Percentiles rank a stretch among this genome's conserved stretches.
Conservation (phyloP, 768 basidiomycete species). For the Infundibulicybe gibba region DNA sequence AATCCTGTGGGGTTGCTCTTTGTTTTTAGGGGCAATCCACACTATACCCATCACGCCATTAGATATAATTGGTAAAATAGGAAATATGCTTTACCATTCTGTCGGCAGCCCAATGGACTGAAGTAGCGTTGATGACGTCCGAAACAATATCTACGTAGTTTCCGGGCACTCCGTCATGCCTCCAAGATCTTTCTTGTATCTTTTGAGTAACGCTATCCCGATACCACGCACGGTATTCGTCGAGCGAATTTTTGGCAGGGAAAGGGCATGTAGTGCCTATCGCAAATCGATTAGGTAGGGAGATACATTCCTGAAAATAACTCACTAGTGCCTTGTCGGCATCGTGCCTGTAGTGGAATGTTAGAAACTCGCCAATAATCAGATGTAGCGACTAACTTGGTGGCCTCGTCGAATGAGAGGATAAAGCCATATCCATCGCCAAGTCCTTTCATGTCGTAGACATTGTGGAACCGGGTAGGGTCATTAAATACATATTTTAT, state of each 20-base stretch:
- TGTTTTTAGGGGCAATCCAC: constrained; percentile 41
- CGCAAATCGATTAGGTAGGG: not conserved
- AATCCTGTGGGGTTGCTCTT: constrained; percentile 34
- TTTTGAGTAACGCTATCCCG: constrained; percentile 17
- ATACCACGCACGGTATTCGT: constrained; percentile 23
- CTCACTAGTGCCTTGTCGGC: constrained; percentile 17
- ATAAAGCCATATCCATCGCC: constrained; percentile 34
- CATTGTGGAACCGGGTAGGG: constrained; percentile 24
- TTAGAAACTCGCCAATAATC: not conserved
- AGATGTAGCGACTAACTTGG: constrained; percentile 16
- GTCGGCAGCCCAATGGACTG: constrained; percentile 17
- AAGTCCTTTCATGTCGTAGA: constrained; percentile 18
- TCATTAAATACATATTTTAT: constrained; percentile 29
- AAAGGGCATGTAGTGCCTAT: constrained; percentile 26
- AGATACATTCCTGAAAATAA: not conserved
- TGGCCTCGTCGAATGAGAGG: constrained; percentile 29
- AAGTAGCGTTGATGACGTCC: constrained; percentile 41
- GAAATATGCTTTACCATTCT: not conserved
- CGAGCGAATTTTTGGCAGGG: constrained; percentile 20
- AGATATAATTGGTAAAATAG: not conserved
- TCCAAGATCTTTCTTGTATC: constrained; percentile 23
- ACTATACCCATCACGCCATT: constrained; percentile 15
- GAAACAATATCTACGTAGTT: constrained; percentile 39
- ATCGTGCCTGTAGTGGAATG: constrained; percentile 17
- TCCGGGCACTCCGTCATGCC: constrained; percentile 24